Base-by-base conservation (phyloP, 2,329 filamentous ascomycete genomes). In the Claviceps arundinis region DNA sequence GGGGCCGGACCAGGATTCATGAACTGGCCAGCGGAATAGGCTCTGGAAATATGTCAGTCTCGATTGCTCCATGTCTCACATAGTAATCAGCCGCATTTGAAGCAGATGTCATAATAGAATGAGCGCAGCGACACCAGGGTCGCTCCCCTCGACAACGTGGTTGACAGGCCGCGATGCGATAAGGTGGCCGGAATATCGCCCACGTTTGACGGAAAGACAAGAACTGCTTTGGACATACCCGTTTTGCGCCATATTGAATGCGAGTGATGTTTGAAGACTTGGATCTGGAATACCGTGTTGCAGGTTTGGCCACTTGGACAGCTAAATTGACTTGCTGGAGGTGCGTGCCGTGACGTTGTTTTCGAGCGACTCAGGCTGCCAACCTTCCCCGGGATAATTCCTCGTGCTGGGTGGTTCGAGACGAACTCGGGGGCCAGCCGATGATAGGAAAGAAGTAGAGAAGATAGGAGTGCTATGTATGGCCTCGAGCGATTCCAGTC, bases 1-100 rank as follows among this genome's bases (percentile, higher is more conserved):
- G 93, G 93, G 59, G 93, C 91, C 61, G 93, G 91, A 58, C 93
- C 89, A 56, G 93, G 89, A 69, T 97, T 97, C 87, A 97, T 94
- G 73, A 97, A 97, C 68, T 82, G 80, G 61, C 75, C 78, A 58
- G 73, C 72, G 43, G 77, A 70, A 64, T 82, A 84, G 60, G 77
- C 68, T 64, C 77, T 82, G 62, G 37, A 24, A 50, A 40, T 8
- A 37, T 47, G 46, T 51, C 46, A 61, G 58, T 45, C 38, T 30
- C n/a, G 38, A 24, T 26, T 6, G 16, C 16, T 22, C 9, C 16
- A 48, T 14, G 17, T 11, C n/a, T 7, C 13, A 22, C 11, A 43
- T 19, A 34, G 30, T 34, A 11, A 34, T 16, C 38, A 40, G 2
- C 13, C 14, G 24, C 48, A 6, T 22, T 7, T 37, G 26, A 5